Conservation (phyloP, 1,139 yeast genomes). For the Yamadazyma triangularis region DNA sequence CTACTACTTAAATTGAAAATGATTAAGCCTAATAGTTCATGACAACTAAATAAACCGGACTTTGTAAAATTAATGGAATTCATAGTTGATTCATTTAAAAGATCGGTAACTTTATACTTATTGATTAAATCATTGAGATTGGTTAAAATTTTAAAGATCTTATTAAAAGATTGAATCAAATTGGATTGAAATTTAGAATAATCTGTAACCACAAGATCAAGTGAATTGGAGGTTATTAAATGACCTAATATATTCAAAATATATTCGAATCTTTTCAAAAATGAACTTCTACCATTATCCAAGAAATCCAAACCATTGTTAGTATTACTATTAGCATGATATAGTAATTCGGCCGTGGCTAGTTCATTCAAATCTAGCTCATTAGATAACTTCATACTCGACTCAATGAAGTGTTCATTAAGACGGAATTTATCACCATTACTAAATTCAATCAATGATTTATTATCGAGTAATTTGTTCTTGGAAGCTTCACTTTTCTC, state of each 20-base stretch:
- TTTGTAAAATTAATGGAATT: conserved; percentile 57
- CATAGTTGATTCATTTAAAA: conserved; percentile 45
- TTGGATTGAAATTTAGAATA: conserved; percentile 26
- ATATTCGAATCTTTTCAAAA: conserved; percentile 64
- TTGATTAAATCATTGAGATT: conserved; percentile 61
- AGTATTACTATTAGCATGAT: conserved; percentile 35
- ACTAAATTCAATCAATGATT: conserved; percentile 47
- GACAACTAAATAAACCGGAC: conserved; percentile 58
- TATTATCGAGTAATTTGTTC: conserved; percentile 40
- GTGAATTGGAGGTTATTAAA: conserved; percentile 34
- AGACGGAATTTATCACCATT: conserved; percentile 60
- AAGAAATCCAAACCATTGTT: conserved; percentile 51
- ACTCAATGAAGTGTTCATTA: conserved; percentile 53
- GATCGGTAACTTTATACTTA: conserved; percentile 50
- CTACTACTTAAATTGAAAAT: conserved; percentile 44
- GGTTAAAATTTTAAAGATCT: conserved; percentile 51
- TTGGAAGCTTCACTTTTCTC: conserved; percentile 52
- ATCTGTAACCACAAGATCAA: conserved; percentile 18
- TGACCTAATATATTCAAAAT: conserved; percentile 68
- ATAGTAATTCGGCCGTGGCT: conserved; percentile 33
- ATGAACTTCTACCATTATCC: conserved; percentile 71
- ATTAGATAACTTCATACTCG: conserved; percentile 55
- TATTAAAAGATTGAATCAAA: conserved; percentile 50
- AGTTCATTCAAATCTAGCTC: conserved; percentile 37
- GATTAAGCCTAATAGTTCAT: conserved; percentile 68